Percentiles rank a stretch among this genome's conserved stretches.
Evolutionary conservation across 2,329 filamentous ascomycete genomes (phyloP).

Genomic region (Beauveria scarabaeidicola): DNA sequence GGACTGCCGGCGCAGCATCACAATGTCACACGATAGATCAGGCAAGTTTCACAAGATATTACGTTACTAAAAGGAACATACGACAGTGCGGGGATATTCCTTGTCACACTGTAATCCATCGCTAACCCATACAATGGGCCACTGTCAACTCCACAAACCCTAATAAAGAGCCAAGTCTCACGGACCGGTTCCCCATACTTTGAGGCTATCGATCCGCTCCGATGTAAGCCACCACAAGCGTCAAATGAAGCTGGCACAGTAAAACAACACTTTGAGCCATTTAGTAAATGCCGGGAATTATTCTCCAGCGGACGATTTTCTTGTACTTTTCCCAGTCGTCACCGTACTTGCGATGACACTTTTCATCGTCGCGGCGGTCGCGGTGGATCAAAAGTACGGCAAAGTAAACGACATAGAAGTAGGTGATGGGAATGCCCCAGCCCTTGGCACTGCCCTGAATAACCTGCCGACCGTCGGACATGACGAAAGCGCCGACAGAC

Average conservation of each 20-base stretch:
- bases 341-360: slow-evolving; percentile 86
- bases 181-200: not conserved
- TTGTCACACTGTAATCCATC: not conserved
- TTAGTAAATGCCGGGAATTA: slow-evolving; percentile 79
- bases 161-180: not conserved
- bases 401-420: slow-evolving; percentile 94
- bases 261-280: not conserved
- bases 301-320: slow-evolving; percentile 69
- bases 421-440: slow-evolving; percentile 82
- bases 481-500: slow-evolving; percentile 45
- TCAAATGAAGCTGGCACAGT: not conserved
- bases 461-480: slow-evolving; percentile 54
- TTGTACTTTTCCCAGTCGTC: slow-evolving; percentile 88
- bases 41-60: not conserved
- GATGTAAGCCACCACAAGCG: not conserved
- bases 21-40: not conserved
- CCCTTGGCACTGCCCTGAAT: slow-evolving; percentile 66
- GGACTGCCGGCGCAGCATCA: not conserved
- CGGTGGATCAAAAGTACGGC: slow-evolving; percentile 78
- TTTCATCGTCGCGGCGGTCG: slow-evolving; percentile 79
- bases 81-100: not conserved
- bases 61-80: not conserved
- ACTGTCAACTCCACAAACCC: not conserved
- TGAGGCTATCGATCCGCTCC: not conserved
- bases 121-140: not conserved